Percentiles rank a stretch among this genome's conserved stretches.
Conservation (phyloP, 192 early-diverging fungal genomes). For the Backusella psychrophila region DNA sequence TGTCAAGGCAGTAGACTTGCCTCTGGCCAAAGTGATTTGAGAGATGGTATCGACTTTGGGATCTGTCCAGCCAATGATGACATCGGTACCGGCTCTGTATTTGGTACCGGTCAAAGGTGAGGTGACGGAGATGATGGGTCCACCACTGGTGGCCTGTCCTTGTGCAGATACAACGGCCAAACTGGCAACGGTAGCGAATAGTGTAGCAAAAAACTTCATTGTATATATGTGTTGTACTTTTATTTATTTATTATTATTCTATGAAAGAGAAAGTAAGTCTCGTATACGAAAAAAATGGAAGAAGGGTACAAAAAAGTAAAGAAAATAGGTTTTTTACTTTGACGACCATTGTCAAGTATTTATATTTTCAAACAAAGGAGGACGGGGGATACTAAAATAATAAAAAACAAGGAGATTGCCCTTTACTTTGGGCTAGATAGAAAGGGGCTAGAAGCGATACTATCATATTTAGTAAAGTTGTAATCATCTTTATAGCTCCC, state of each 20-base stretch:
- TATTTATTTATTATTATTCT: background rate
- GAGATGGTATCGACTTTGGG: conserved; percentile 19
- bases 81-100: conserved; percentile 23
- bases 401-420: background rate
- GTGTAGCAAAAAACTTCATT: conserved; percentile 27
- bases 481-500: background rate
- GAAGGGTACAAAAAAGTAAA: background rate
- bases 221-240: background rate
- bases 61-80: conserved; percentile 25
- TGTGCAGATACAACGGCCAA: conserved; percentile 16
- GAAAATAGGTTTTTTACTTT: background rate
- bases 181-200: conserved; percentile 21
- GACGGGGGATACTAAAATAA: background rate
- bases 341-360: background rate
- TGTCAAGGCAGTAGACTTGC: conserved; percentile 28
- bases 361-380: background rate
- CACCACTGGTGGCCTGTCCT: background rate
- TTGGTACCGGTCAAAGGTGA: conserved; percentile 21
- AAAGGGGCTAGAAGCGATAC: background rate
- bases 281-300: background rate
- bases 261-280: background rate
- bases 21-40: conserved; percentile 29
- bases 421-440: background rate
- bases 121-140: conserved; percentile 21
- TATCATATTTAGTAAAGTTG: background rate